phyloP scores from a whole-genome alignment of 768 basidiomycete species.

The Amanita fuliginea region DNA sequence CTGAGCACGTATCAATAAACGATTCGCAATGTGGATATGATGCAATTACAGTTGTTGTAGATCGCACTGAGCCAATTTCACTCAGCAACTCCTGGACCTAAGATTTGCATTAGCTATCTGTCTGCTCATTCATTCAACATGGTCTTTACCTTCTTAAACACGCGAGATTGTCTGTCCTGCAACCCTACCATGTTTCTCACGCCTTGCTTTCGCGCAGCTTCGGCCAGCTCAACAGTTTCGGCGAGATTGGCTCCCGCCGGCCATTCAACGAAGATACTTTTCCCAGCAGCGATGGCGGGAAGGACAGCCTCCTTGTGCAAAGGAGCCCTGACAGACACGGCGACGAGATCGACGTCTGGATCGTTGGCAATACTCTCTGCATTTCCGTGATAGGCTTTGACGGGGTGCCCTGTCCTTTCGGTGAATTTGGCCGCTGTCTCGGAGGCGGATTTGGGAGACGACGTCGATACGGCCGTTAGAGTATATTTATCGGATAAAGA shows the following conservation, averaged over 20 bases:
- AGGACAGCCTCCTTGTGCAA: constrained; percentile 18
- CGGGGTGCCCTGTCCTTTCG: constrained; percentile 12
- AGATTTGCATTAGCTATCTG: too few species aligned
- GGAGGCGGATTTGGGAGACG: constrained; percentile 18
- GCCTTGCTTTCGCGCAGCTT: constrained; percentile 18
- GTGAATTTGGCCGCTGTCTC: constrained; percentile 20
- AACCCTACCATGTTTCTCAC: constrained; percentile 23
- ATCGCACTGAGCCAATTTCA: background rate
- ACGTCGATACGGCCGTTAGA: constrained; percentile 24
- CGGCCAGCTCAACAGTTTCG: constrained; percentile 24
- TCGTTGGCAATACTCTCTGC: constrained; percentile 20
- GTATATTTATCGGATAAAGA: constrained; percentile 14
- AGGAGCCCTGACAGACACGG: constrained; percentile 21
- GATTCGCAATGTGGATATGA: background rate
- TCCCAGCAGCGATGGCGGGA: constrained; percentile 24
- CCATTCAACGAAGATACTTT: constrained; percentile 30
- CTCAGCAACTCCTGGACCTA: background rate
- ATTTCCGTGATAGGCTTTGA: constrained; percentile 24
- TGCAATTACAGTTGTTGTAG: background rate
- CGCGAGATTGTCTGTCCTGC: constrained; percentile 19
- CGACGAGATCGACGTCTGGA: constrained; percentile 25
- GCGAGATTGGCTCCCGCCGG: constrained; percentile 20
- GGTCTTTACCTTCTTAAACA: constrained; percentile 18
- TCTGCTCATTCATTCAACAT: too few species aligned
- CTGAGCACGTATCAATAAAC: background rate